These are phyloP conservation scores for Mortierella alpina DNA, from an alignment of 192 early-diverging fungal species.

Conservation along the genomic window DNA sequence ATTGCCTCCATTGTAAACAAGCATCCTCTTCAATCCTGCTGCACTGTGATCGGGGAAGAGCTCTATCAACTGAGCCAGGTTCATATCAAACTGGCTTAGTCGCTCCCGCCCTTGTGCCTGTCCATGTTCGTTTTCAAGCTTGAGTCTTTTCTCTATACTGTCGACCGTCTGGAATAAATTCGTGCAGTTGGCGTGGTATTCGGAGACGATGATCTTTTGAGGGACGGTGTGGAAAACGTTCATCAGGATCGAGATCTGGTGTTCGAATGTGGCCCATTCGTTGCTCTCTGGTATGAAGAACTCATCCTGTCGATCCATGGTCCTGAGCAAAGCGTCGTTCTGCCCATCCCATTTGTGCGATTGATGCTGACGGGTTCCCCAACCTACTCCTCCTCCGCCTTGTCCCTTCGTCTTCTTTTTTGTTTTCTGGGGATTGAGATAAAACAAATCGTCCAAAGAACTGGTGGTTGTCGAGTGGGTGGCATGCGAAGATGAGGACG, in stretches of 20 bases:
- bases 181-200: conserved; percentile 39
- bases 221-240: conserved; percentile 43
- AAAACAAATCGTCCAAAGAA: conserved; percentile 41
- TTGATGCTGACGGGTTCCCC: conserved; percentile 12
- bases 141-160: conserved; percentile 30
- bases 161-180: conserved; percentile 46
- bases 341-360: conserved; percentile 3
- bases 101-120: conserved; percentile 19
- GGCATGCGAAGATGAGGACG: neutral
- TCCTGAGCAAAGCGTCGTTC: conserved; percentile 21
- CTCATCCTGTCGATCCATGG: conserved; percentile 31
- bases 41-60: conserved; percentile 54
- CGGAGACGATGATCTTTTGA: conserved; percentile 38
- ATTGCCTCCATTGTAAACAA: conserved; percentile 40
- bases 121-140: conserved; percentile 14
- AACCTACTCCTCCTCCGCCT: conserved; percentile 1
- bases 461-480: conserved; percentile 14
- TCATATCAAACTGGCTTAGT: conserved; percentile 45
- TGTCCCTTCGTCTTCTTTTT: conserved; percentile 15
- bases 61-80: conserved; percentile 36
- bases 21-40: conserved; percentile 46
- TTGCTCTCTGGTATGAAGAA: conserved; percentile 52
- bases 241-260: conserved; percentile 46
- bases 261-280: conserved; percentile 51
- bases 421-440: conserved; percentile 7